Evolutionary conservation across 75 land plant genomes (phyloP), one percentile per base, ranked within the genome.

Genomic region (Selaginella moellendorffii): DNA sequence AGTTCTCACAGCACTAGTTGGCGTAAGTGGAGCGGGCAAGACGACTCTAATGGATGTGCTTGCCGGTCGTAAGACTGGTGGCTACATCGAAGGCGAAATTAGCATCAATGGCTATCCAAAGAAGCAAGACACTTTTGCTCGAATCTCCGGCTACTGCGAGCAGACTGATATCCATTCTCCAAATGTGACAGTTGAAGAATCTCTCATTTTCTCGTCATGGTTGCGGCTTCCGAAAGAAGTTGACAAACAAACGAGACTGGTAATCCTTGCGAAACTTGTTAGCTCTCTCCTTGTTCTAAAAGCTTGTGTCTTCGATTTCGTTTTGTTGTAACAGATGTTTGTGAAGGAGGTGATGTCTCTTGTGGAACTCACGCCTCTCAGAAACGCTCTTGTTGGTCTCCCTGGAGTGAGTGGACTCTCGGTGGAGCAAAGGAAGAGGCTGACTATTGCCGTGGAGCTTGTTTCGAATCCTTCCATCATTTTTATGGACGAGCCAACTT

Each of bases 401-500:
- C 88, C 92, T 14, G 92, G 83, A 0, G 81, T 84, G 5, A 74
- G 71, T 78, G 92, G 92, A 10, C 79, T 87, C 0, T 84, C 92
- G 36, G 82, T 84, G 21, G 91, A 87, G 63, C 87, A 87, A 30
- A 60, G 91, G 2, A 87, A 87, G 66, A 70, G 87, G 65, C 71
- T 87, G 2, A 87, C 87, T 14, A 73, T 84, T 30, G 87, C 88
- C 12, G 86, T 83, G 0, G 88, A 85, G 65, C 81, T 85, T 5
- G 85, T 85, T 5, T 80, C 88, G 0, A 85, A 85, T 61, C 88
- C 88, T n/a, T 87, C 91, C 2, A 87, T 87, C 10, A 77, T 87
- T 29, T 87, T 87, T 72, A 84, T 87, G 91, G 91, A 87, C 51
- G 91, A 87, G 58, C 87, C 91, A 51, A 87, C 91, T n/a, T 81